Conservation (phyloP, 2,329 filamentous ascomycete species). For the Beauveria pseudobassiana region DNA sequence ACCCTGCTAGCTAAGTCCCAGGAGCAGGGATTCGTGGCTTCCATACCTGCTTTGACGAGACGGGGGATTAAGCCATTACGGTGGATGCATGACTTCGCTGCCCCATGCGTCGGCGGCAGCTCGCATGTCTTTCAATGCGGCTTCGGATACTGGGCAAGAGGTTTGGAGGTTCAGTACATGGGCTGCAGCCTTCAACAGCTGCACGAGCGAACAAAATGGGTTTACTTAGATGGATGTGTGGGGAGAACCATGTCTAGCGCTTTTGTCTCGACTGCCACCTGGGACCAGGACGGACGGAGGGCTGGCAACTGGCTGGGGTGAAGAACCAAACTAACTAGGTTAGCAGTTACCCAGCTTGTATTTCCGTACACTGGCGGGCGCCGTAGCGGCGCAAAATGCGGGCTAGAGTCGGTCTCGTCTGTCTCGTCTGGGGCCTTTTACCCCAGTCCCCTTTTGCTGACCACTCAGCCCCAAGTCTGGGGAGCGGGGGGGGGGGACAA, state of each 20-base stretch:
- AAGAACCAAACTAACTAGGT: background rate
- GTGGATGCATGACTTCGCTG: conserved; percentile 8
- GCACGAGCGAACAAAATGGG: background rate
- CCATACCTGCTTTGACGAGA: background rate
- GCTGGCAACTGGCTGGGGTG: background rate
- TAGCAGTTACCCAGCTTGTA: background rate
- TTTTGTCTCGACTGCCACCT: conserved; percentile 1
- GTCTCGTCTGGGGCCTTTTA: background rate
- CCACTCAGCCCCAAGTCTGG: background rate
- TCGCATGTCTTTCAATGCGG: conserved; percentile 5
- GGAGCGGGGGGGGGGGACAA: background rate
- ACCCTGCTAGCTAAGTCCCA: background rate
- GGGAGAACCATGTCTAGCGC: conserved; percentile 1
- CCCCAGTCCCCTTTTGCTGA: background rate
- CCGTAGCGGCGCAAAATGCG: background rate
- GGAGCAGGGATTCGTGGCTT: conserved; percentile 3
- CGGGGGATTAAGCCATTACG: conserved; percentile 5
- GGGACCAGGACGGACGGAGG: background rate
- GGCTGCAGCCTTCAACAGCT: background rate
- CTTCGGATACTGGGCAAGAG: conserved; percentile 8
- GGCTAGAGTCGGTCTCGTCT: background rate
- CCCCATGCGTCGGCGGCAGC: conserved; percentile 8
- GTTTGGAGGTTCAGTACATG: background rate
- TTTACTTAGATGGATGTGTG: conserved; percentile 7
- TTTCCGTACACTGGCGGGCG: background rate